Evolutionary conservation across 2,329 filamentous ascomycete species (phyloP), one percentile per base, ranked within the genome.

Genomic region (Alternaria ventricosa): DNA sequence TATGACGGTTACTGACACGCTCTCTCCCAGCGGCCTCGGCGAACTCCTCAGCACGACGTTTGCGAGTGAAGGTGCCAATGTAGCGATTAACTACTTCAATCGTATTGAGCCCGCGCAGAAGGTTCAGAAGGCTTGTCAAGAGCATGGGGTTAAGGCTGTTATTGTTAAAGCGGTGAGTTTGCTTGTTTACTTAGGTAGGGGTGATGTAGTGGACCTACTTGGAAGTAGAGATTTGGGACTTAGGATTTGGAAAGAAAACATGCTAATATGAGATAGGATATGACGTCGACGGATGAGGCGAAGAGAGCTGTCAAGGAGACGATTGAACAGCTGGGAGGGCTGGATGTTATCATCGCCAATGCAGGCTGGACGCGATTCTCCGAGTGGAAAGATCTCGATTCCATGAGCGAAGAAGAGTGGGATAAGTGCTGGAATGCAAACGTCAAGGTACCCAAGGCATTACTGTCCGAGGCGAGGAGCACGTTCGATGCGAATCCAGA

Each of bases 311-410:
- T 94, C 1, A 79, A 85, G 18, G 84, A 89, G 47, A 86, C 88
- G 1, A 83, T 89, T 51, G 80, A 84, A 25, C 79, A 79, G n/a
- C 84, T 93, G 66, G 91, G 90, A 5, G 88, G 89, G 1, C 78
- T 96, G n/a, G 92, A 96, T 79, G 85, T 93, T 44, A 83, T 96
- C 49, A 87, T 95, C 71, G 91, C 90, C 3, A 96, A 96, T 78
- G 91, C 90, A 18, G 88, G 88, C 23, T 90, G 87, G 86, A 90
- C 88, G 1, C 86, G 85, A 64, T 86, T 90, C 67, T 81, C 84
- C 25, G 80, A 82, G 3, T 90, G 89, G 73, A 80, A 76, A 18
- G 86, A 90, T 71, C 80, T 90, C 12, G 81, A 89, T 66, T 86
- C 86, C 12, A 82, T 89, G 79, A 80, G 78, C 44, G 87, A 89